Evolutionary conservation across 192 early-diverging fungal genomes (phyloP), one percentile per base, ranked within the genome.

Genomic region (Dissophora globulifera): DNA sequence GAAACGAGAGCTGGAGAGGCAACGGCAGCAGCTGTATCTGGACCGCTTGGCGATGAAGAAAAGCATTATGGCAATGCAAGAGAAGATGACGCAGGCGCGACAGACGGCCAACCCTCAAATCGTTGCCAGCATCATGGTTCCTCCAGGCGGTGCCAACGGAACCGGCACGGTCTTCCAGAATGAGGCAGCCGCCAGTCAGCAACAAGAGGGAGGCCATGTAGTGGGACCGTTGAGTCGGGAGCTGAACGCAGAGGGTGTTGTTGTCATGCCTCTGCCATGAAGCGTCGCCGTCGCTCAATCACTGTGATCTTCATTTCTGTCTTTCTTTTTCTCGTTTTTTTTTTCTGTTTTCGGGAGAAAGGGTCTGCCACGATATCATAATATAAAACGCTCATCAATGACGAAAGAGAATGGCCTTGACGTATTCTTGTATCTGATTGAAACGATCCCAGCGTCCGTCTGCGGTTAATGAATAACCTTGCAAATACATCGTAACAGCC

Each of bases 1-100:
- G 80, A 82, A 90, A 65, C 82, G 87, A 57, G 92, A 95, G 20
- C 70, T 98, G 27, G 93, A 92, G 59, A 78, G 82, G 26, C 89
- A 93, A 72, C 81, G 86, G 30, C 86, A 89, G 47, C 66, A 79
- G 40, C 65, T 93, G 20, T 90, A 84, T 62, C 48, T 79, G 30
- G 91, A 93, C 13, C 81, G 88, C 2, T 67, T 93, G 31, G 84
- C 84, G 15, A 78, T 91, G 41, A 83, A 84, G 76, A 85, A 85
- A 50, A 82, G 78, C 25, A 78, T 69, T 30, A 52, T 78, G 30
- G 30, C 67, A 0, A 78, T 86, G 56, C 70, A 85, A 4, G 60
- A 85, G 40, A 76, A 76, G 52, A 67, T 76, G 51, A 15, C 57
- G 31, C 27, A 32, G 15, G 72, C 72, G 20, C 27, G 72, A n/a